phyloP scores from a whole-genome alignment of 345 rosid species.

The Ceriops zippeliana region DNA sequence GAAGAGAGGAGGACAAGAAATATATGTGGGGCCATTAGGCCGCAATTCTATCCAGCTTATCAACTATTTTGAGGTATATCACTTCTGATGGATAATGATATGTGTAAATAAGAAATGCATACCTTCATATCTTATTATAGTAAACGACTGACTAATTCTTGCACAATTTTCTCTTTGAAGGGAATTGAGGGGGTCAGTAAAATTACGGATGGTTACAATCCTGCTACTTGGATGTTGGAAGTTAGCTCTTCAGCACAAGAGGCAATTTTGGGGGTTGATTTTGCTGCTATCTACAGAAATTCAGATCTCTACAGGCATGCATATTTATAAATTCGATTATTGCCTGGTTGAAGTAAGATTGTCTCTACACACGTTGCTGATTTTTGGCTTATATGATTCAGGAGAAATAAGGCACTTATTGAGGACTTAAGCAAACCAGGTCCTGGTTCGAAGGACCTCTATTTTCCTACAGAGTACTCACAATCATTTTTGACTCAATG shows the following conservation, averaged over 20 bases:
- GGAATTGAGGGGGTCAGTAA: conserved; percentile 35
- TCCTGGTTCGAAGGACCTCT: conserved; percentile 53
- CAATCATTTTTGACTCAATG: conserved; percentile 54
- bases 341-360: background rate
- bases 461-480: conserved; percentile 50
- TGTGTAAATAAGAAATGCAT: background rate
- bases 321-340: background rate
- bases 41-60: conserved; percentile 51
- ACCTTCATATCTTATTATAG: background rate
- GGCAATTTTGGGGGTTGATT: conserved; percentile 31
- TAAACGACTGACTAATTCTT: background rate
- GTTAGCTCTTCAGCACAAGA: conserved; percentile 44
- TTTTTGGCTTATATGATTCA: background rate
- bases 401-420: conserved; percentile 54
- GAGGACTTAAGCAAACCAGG: conserved; percentile 50
- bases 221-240: conserved; percentile 65
- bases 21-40: conserved; percentile 80
- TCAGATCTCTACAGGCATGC: conserved; percentile 42
- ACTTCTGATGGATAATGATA: background rate
- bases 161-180: conserved; percentile 14
- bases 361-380: background rate
- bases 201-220: conserved; percentile 51
- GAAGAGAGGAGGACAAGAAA: conserved; percentile 77
- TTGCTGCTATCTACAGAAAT: conserved; percentile 40
- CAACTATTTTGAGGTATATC: conserved; percentile 63